Conservation (phyloP, 2,329 filamentous ascomycete species). For the Lecanoromycetidae sp. region DNA sequence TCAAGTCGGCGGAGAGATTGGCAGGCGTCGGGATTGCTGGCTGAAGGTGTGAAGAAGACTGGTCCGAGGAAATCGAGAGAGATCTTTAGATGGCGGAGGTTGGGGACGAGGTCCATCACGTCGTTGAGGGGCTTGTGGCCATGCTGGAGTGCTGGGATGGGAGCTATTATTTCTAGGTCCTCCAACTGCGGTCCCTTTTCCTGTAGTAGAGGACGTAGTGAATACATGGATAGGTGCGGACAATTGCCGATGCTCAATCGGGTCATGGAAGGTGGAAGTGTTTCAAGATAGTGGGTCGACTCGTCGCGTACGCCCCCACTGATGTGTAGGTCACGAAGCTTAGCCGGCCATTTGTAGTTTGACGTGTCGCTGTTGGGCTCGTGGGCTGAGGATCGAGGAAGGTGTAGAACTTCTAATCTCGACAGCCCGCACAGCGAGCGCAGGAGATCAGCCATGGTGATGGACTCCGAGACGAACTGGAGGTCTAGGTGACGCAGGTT, state of each 20-base stretch:
- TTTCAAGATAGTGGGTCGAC: slow-evolving; percentile 28
- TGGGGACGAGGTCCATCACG: not conserved
- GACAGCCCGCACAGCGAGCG: slow-evolving; percentile 37
- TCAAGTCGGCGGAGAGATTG: not conserved
- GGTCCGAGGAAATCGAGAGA: not conserved
- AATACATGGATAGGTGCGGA: slow-evolving; percentile 27
- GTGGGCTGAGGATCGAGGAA: slow-evolving; percentile 23
- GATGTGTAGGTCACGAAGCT: slow-evolving; percentile 31
- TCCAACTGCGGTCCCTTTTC: slow-evolving; percentile 20
- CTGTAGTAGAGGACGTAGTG: slow-evolving; percentile 28
- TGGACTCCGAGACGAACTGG: slow-evolving; percentile 29
- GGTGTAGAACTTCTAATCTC: slow-evolving; percentile 33
- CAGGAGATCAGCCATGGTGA: slow-evolving; percentile 39
- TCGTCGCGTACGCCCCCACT: slow-evolving; percentile 33
- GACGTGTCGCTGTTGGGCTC: slow-evolving; percentile 18
- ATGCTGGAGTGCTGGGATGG: not conserved
- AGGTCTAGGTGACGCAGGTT: slow-evolving; percentile 27
- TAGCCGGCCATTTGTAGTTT: slow-evolving; percentile 31
- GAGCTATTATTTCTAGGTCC: not conserved
- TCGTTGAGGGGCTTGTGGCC: not conserved
- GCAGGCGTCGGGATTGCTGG: not conserved
- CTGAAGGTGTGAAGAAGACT: not conserved
- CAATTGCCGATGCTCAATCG: slow-evolving; percentile 34
- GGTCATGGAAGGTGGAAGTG: slow-evolving; percentile 24
- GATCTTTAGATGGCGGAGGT: slow-evolving; percentile 6